Percentiles rank a stretch among this genome's conserved stretches.
These are phyloP conservation scores for Penicillium angulare DNA, from an alignment of 495 filamentous ascomycete species.

Conservation along the genomic window DNA sequence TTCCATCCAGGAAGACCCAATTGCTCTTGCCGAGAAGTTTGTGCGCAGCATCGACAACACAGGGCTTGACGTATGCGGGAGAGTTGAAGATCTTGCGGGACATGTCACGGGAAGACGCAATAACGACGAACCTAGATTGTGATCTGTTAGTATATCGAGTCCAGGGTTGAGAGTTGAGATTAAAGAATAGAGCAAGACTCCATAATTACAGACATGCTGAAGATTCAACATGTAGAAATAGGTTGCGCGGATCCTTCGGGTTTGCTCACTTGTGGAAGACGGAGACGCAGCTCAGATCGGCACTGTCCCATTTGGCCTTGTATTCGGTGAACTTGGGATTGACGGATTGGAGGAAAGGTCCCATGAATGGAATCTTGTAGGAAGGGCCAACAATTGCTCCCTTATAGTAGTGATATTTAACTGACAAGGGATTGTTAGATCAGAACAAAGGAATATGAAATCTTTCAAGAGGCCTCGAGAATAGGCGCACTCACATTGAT, in stretches of 20 bases:
- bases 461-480: constrained; percentile 3
- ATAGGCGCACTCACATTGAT: constrained; percentile 65
- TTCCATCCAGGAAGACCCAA: constrained; percentile 98
- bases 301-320: constrained; percentile 87
- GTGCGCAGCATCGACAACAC: constrained; percentile 91
- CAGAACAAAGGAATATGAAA: not conserved
- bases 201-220: too few relatives aligned
- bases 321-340: constrained; percentile 92
- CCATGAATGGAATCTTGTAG: constrained; percentile 91
- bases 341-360: constrained; percentile 89
- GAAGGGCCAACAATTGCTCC: constrained; percentile 78
- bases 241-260: not conserved
- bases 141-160: constrained; percentile 8
- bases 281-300: constrained; percentile 89
- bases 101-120: constrained; percentile 93
- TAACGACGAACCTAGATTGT: constrained; percentile 81
- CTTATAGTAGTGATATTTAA: constrained; percentile 83
- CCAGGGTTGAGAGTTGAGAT: too few relatives aligned
- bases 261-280: constrained; percentile 96
- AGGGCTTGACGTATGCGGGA: constrained; percentile 88
- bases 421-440: constrained; percentile 43
- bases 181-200: too few relatives aligned
- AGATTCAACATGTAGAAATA: not conserved
- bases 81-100: constrained; percentile 97
- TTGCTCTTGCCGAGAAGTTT: constrained; percentile 90